These are phyloP conservation scores for Xylaria scruposa DNA, from an alignment of 495 filamentous ascomycete species.

Conservation along the genomic window DNA sequence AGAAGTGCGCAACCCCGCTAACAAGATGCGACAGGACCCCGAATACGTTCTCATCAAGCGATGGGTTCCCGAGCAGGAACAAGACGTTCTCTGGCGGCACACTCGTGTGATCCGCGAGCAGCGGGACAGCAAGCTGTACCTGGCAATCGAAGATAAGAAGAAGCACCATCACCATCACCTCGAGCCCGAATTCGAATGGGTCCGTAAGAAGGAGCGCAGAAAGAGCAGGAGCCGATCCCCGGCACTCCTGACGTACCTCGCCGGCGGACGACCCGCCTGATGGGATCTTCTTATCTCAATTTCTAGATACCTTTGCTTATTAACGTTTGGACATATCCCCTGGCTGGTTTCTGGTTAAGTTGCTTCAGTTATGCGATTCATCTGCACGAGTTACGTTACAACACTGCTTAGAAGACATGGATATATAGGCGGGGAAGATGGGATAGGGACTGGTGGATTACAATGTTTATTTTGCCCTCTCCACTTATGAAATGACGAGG, in stretches of 20 bases:
- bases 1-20: constrained; percentile 29
- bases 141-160: constrained; percentile 57
- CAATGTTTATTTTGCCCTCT: constrained; percentile 19
- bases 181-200: constrained; percentile 58
- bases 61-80: constrained; percentile 75
- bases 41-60: constrained; percentile 79
- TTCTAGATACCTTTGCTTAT: constrained; percentile 9
- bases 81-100: constrained; percentile 75
- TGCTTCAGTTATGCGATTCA: background rate
- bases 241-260: constrained; percentile 55
- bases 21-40: constrained; percentile 57
- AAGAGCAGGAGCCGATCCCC: constrained; percentile 52
- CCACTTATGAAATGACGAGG: constrained; percentile 20
- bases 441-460: background rate
- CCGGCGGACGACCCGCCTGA: constrained; percentile 50
- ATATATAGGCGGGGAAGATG: background rate
- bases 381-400: constrained; percentile 1
- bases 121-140: constrained; percentile 44
- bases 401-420: background rate
- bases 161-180: constrained; percentile 61
- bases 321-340: background rate
- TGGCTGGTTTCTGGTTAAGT: background rate
- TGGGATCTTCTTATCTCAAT: background rate
- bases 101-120: constrained; percentile 66
- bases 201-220: constrained; percentile 66